phyloP scores from a whole-genome alignment of 1,284 basidiomycete species.

The Boletellus sp. region DNA sequence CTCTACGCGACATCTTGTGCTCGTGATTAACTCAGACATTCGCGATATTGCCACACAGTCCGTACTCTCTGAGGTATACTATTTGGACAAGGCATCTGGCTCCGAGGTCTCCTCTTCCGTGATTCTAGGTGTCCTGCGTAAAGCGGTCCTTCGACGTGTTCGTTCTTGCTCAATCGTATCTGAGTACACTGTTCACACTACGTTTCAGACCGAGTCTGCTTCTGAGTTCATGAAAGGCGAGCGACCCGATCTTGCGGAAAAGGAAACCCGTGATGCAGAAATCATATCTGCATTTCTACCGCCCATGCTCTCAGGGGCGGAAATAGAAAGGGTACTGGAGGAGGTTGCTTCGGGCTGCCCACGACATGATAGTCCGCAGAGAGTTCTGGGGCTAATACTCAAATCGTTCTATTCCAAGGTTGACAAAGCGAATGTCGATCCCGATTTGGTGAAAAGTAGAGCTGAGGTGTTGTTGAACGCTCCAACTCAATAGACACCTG shows the following conservation, averaged over 20 bases:
- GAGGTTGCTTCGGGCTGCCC: constrained; percentile 37
- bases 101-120: constrained; percentile 42
- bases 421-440: constrained; percentile 56
- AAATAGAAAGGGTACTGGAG: constrained; percentile 50
- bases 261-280: constrained; percentile 55
- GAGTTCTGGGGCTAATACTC: constrained; percentile 48
- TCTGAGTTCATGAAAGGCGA: constrained; percentile 52
- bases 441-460: constrained; percentile 52
- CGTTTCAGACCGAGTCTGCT: constrained; percentile 54
- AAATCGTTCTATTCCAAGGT: constrained; percentile 61
- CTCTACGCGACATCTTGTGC: not conserved
- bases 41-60: constrained; percentile 41
- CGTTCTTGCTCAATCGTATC: constrained; percentile 24
- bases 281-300: constrained; percentile 58
- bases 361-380: constrained; percentile 34
- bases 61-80: constrained; percentile 64
- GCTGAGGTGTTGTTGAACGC: constrained; percentile 39
- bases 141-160: constrained; percentile 57
- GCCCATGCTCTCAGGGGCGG: constrained; percentile 49
- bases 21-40: not conserved
- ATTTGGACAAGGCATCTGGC: constrained; percentile 55
- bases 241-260: constrained; percentile 61
- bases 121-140: constrained; percentile 52
- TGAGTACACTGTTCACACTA: not conserved
- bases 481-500: constrained; percentile 2